Evolutionary conservation across 1,284 basidiomycete species (phyloP), one percentile per base, ranked within the genome.

Genomic region (Boletus semigastroideus): DNA sequence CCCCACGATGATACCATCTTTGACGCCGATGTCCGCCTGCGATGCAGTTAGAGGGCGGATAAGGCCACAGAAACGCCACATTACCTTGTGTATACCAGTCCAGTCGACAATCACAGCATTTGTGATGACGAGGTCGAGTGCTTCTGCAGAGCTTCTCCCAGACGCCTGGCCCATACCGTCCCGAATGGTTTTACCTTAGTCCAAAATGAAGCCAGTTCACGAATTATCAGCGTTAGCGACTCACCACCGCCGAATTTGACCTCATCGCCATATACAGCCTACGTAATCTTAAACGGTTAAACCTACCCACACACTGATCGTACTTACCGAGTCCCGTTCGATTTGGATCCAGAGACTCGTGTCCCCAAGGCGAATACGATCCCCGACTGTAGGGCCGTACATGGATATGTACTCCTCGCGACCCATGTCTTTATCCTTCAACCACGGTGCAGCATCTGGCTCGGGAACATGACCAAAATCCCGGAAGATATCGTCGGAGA

Each of bases 161-260:
- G 90, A 91, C 0, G 89, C 88, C 71, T 99, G 96, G 8, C 95
- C 97, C 90, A 95, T 95, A 10, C 94, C 94, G 64, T 98, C 95
- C n/a, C 94, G 86, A 46, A 97, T 87, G 0, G 87, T 84, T 73
- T 98, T 98, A 13, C 92, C 90, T 90, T 56, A 11, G 8, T 17
- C 14, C 16, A 25, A 49, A 25, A 37, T 47, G 19, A 28, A 36
- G 36, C 0, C 2, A 42, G 6, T 34, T 27, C 3, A 31, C 19
- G 72, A 59, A 27, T 11, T 6, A 17, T 37, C 27, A 30, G 7
- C 28, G 2, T 12, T 1, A 7, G 11, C 11, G 16, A 52, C 57
- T 54, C 59, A 85, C 92, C 95, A 64, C 96, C 96, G 13, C 96
- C 96, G 64, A 99, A 99, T 71, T 98, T 99, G 74, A 91, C 87